phyloP scores from a whole-genome alignment of 2,329 filamentous ascomycete genomes.

The Aureobasidium musti region DNA sequence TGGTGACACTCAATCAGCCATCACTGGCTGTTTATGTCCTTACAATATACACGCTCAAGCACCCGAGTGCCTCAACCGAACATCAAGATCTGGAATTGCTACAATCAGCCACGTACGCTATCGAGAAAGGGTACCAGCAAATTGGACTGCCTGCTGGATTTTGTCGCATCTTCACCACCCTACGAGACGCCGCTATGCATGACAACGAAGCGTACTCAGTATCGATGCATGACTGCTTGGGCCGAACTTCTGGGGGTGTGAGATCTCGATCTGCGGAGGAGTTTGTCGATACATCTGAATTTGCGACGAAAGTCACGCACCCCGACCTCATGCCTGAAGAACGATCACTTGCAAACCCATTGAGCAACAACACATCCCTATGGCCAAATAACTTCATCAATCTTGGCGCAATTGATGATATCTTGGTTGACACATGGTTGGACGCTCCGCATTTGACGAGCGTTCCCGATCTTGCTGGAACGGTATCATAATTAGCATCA shows the following conservation, averaged over 20 bases:
- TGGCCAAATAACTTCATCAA: not conserved
- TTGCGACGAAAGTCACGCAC: not conserved
- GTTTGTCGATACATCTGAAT: not conserved
- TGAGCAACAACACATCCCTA: too few relatives aligned
- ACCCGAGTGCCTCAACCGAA: too few relatives aligned
- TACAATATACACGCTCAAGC: not conserved
- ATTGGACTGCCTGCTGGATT: not conserved
- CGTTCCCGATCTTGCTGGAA: too few relatives aligned
- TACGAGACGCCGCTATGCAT: not conserved
- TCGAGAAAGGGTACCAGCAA: not conserved
- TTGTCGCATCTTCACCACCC: not conserved
- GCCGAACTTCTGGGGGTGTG: too few relatives aligned
- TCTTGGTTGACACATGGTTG: not conserved
- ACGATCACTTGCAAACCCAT: not conserved
- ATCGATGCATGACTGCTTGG: not conserved
- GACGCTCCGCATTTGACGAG: not conserved
- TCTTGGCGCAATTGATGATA: not conserved
- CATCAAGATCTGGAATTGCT: not conserved
- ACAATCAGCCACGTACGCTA: not conserved
- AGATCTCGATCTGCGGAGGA: not conserved
- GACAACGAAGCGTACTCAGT: not conserved
- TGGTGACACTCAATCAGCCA: not conserved
- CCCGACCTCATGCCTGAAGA: not conserved
- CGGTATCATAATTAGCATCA: too few relatives aligned
- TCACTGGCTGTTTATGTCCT: slow-evolving; percentile 16